phyloP scores from a whole-genome alignment of 2,329 filamentous ascomycete species.

The Fusarium domesticum region DNA sequence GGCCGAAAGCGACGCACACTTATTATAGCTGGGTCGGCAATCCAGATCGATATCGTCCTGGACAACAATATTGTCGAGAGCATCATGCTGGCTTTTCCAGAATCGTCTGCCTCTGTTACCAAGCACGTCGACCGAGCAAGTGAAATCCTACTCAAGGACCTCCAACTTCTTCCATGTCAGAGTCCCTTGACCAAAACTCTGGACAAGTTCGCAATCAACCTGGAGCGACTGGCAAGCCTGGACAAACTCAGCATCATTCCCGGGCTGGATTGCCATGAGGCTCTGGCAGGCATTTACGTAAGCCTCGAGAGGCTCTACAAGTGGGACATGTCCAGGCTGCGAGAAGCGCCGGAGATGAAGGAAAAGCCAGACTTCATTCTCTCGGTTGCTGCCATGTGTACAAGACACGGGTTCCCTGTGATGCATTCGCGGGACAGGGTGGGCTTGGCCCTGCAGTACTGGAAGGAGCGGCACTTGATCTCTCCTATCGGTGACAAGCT shows the following conservation, averaged over 20 bases:
- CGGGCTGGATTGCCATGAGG: conserved; percentile 73
- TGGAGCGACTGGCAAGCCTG: conserved; percentile 65
- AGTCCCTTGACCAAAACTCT: conserved; percentile 68
- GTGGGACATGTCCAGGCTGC: conserved; percentile 63
- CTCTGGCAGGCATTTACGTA: conserved; percentile 68
- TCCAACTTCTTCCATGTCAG: conserved; percentile 58
- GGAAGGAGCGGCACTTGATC: conserved; percentile 61
- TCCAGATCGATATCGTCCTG: conserved; percentile 61
- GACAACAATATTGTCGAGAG: conserved; percentile 60
- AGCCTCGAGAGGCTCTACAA: conserved; percentile 67
- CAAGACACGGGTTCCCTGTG: conserved; percentile 64
- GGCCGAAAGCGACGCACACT: conserved; percentile 53
- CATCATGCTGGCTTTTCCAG: conserved; percentile 62
- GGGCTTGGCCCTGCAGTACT: conserved; percentile 74
- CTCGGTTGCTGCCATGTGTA: conserved; percentile 61
- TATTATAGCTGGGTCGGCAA: conserved; percentile 59
- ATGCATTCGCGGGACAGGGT: conserved; percentile 68
- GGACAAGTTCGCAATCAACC: conserved; percentile 66
- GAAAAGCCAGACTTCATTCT: conserved; percentile 48
- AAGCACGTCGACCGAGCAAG: conserved; percentile 61
- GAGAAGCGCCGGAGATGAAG: conserved; percentile 45
- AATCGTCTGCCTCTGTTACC: conserved; percentile 55
- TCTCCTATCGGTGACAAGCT: conserved; percentile 36
- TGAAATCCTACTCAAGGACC: conserved; percentile 62
- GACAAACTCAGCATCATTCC: conserved; percentile 70